Percentiles rank a stretch among this genome's conserved stretches.
These are phyloP conservation scores for Leptodermis oblonga DNA, from an alignment of 257 asterid species.

Conservation along the genomic window DNA sequence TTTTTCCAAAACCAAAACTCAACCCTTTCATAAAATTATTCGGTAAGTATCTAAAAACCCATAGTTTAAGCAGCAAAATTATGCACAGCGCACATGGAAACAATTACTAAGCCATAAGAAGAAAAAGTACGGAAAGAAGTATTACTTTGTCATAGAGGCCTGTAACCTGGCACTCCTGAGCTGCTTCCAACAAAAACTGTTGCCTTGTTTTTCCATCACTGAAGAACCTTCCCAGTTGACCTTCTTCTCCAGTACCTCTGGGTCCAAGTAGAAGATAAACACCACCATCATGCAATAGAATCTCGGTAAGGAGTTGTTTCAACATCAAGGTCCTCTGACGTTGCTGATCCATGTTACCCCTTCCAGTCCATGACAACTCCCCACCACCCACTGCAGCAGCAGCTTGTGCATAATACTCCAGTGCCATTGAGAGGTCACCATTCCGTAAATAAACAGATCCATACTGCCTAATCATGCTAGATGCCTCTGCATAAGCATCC, in stretches of 20 bases:
- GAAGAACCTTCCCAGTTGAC: conserved; percentile 74
- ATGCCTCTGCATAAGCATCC: conserved; percentile 88
- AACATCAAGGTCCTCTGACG: conserved; percentile 78
- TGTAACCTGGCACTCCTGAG: conserved; percentile 72
- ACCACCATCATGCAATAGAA: conserved; percentile 76
- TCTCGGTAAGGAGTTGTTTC: conserved; percentile 80
- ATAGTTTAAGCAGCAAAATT: background rate
- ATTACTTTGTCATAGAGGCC: conserved; percentile 85
- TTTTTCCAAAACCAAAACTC: too few relatives aligned
- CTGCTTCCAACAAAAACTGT: conserved; percentile 81
- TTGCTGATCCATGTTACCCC: conserved; percentile 77
- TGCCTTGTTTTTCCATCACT: conserved; percentile 62
- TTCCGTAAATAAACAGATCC: conserved; percentile 80
- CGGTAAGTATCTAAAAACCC: background rate
- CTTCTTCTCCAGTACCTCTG: conserved; percentile 90
- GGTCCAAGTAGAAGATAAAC: conserved; percentile 75
- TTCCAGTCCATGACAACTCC: conserved; percentile 80
- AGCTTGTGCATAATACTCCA: conserved; percentile 93
- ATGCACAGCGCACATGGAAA: background rate
- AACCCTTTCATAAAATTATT: background rate
- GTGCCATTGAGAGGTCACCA: conserved; percentile 63
- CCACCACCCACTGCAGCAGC: conserved; percentile 98
- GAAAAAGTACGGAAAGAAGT: conserved; percentile 11
- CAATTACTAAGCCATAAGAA: background rate
- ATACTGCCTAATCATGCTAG: conserved; percentile 83